Base-by-base conservation (phyloP, 305 asterid genomes). In the Euphrasia arctica region DNA sequence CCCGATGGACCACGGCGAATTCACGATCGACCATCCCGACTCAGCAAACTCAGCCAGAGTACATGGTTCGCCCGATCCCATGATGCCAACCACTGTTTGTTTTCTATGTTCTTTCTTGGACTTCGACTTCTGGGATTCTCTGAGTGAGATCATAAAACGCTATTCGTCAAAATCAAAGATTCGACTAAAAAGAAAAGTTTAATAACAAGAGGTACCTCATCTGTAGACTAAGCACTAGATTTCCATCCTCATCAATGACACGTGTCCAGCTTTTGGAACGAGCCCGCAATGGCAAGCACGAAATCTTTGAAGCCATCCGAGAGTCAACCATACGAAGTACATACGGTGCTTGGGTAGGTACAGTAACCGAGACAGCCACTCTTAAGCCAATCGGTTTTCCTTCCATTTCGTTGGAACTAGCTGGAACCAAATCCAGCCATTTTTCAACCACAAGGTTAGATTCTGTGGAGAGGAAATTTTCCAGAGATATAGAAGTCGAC, bases 381-480 rank as follows among this genome's bases (percentile, higher is more conserved):
- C 95, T 76, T 77, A 93, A 65, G 66, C 78, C 78, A 63, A 86
- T 73, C 11, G 88, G 87, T 63, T 82, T 78, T 12, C 88, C 60
- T 69, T 56, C 79, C 25, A 18, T 58, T 70, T 55, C 63, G 63
- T 80, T 78, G 36, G 92, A 67, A 76, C 75, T 70, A 76, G 74
- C 68, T 34, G 95, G 97, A 66, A 73, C 77, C 81, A 93, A 67
- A 50, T 90, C 95, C 76, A 93, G 57, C 99, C 99, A 93, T 83
- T 90, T 88, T 66, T 88, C 99, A 72, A 75, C 72, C 3, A 76
- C 66, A 69, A 90, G 95, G 68, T 75, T 75, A 50, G 85, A 74
- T 56, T 67, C 73, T 34, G 84, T 75, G 66, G 77, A 77, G 3
- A 82, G 55, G 54, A 87, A 66, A 63, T 83, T 88, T 72, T 84